Percentiles rank a stretch among this genome's conserved stretches.
phyloP scores from a whole-genome alignment of 495 filamentous ascomycete genomes.

The Neurospora sp. region DNA sequence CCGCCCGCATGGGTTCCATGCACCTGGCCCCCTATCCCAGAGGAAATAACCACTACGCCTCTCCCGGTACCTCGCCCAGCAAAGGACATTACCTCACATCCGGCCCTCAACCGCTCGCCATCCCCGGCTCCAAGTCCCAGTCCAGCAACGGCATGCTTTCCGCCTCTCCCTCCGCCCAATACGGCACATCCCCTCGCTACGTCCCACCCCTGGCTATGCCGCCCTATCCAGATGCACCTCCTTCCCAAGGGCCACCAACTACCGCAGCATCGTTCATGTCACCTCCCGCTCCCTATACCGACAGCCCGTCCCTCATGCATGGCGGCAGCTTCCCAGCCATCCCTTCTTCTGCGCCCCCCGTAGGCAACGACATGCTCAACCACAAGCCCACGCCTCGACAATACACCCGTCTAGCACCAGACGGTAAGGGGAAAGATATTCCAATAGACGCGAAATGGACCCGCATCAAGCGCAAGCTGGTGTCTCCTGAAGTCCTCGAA shows the following conservation, averaged over 20 bases:
- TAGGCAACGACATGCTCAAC: constrained; percentile 4
- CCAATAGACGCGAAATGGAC: constrained; percentile 62
- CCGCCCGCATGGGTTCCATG: constrained; percentile 22
- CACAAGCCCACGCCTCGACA: constrained; percentile 3
- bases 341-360: constrained; percentile 4
- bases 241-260: constrained; percentile 10
- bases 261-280: constrained; percentile 7
- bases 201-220: constrained; percentile 13
- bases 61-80: constrained; percentile 24
- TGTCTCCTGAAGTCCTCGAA: constrained; percentile 58
- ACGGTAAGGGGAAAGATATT: constrained; percentile 48
- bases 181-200: constrained; percentile 20
- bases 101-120: constrained; percentile 11
- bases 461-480: constrained; percentile 51
- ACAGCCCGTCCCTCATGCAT: constrained; percentile 11
- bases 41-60: constrained; percentile 14
- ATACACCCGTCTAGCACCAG: constrained; percentile 32
- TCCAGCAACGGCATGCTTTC: constrained; percentile 6
- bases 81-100: constrained; percentile 11
- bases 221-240: constrained; percentile 13
- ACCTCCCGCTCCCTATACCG: constrained; percentile 18
- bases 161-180: constrained; percentile 1
- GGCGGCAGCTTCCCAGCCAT: constrained; percentile 7
- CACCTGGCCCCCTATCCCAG: constrained; percentile 15
- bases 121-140: constrained; percentile 8